Base-by-base conservation (phyloP, 192 early-diverging fungal genomes). In the Gonapodya prolifera region DNA sequence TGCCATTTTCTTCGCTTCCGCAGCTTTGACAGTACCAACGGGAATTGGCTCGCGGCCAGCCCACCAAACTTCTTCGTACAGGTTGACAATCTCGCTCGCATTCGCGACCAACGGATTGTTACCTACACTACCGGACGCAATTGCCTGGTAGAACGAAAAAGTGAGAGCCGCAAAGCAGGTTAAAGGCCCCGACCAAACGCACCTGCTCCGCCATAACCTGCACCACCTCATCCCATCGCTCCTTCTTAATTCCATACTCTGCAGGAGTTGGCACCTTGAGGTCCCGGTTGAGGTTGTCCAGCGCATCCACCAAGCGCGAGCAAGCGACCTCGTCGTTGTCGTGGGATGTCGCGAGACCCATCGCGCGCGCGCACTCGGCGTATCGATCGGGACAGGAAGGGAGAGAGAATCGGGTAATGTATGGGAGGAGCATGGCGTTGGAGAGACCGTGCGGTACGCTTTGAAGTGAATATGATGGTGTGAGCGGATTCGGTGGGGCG, bases 391-490 rank as follows among this genome's bases (percentile, higher is more conserved):
- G 28, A 8, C 28, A 18, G 31, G 71, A 18, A 8, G 71, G 71
- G 16, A 73, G 2, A 2, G 71, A 73, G 31, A 30, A 73, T 8
- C 71, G 71, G 8, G 71, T 77, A 18, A 77, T 45, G 77, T 33
- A 31, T 30, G 77, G 74, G 74, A 77, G 77, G 29, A 77, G 69
- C 74, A 77, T 75, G 33, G 77, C 77, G 70, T 77, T 77, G 17
- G 77, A 69, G 34, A 77, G 77, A 29, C 77, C 77, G 29, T 77
- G 77, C 34, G 77, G 77, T 13, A 77, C 74, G 70, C 45, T 61
- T 61, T 61, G 8, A 23, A 16, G n/a, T n/a, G n/a, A n/a, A 23
- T 8, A 61, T 8, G 8, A 61, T 23, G 23, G 23, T 61, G 8
- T 61, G 8, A 61, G 45, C 45, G 45, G 8, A 61, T 16, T 16